Base-by-base conservation (phyloP, 208 protist species). In the Crithidia sp. region DNA sequence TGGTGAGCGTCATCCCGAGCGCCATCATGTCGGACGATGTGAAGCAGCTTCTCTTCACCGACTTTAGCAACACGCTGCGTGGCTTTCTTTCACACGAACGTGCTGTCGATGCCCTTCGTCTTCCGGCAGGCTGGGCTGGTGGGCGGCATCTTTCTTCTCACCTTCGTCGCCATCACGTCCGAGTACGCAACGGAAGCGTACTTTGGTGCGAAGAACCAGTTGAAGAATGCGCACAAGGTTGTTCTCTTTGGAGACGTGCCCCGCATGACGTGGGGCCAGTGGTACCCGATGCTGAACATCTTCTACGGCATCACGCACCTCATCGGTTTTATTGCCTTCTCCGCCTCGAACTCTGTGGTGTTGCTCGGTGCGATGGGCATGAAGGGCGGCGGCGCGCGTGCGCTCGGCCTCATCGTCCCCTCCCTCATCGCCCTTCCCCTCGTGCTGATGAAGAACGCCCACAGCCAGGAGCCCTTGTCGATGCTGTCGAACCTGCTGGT, bases 31-130 rank as follows among this genome's bases (percentile, higher is more conserved):
- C 80, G 1, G 39, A 81, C n/a, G 74, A 84, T 19, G 63, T 82
- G 63, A 86, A 86, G 81, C 65, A 75, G 58, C 72, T 85, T 0
- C 50, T 89, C 72, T 89, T 89, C 63, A 78, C 71, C 0, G 81
- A 85, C 67, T 85, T 84, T 28, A 80, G 74, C 53, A 89, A 86
- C 81, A 84, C 81, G 40, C 75, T 88, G 61, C 75, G 83, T 44
- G 77, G 72, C 61, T 87, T 87, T 87, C 67, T 87, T 84, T 43
- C 83, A 84, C 78, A 87, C 83, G 13, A 87, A 90, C 63, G 74
- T 87, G 10, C 63, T 87, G 8, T 83, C 82, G 4, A 87, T 87
- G 67, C 85, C 85, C 10, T 90, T 84, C 19, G 68, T 90, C 9
- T 78, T 90, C 36, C 58, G 81, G n/a, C 71, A 85, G 69, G 80